These are phyloP conservation scores for Trametes cinnabarina DNA, from an alignment of 768 basidiomycete species.

Conservation along the genomic window DNA sequence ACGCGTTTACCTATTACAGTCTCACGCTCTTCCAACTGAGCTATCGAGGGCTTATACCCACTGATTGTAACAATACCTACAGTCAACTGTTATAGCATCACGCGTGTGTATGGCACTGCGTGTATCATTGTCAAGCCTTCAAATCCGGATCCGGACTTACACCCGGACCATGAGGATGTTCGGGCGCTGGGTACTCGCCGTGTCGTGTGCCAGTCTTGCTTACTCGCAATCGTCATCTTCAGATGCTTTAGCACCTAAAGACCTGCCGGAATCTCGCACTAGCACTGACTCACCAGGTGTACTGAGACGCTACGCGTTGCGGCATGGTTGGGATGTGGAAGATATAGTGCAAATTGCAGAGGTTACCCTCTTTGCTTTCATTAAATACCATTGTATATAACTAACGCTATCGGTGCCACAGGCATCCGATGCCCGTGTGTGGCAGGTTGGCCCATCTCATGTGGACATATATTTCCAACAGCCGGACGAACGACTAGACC, in stretches of 20 bases:
- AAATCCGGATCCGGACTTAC: too few species aligned
- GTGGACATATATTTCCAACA: constrained; percentile 50
- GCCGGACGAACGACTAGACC: constrained; percentile 19
- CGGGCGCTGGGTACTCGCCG: constrained; percentile 5
- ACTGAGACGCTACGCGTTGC: constrained; percentile 6
- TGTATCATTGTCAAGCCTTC: too few species aligned
- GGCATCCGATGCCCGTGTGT: constrained; percentile 49
- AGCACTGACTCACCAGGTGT: neutral
- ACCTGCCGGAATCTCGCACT: neutral
- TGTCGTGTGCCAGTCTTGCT: constrained; percentile 6
- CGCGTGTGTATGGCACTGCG: neutral
- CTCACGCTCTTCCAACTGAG: constrained; percentile 26
- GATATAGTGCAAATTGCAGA: constrained; percentile 2
- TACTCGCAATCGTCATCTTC: neutral
- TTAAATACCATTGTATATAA: neutral
- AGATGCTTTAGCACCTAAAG: neutral
- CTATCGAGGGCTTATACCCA: constrained; percentile 21
- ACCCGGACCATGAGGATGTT: constrained; percentile 10
- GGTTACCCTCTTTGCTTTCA: constrained; percentile 2
- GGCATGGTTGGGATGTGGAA: neutral
- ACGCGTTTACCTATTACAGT: constrained; percentile 14
- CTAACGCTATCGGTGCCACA: constrained; percentile 15
- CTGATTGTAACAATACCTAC: neutral
- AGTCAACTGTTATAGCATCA: too few species aligned
- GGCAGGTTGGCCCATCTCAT: constrained; percentile 45